Evolutionary conservation across 2,329 filamentous ascomycete genomes (phyloP).

Genomic region (Fonsecaea erecta): DNA sequence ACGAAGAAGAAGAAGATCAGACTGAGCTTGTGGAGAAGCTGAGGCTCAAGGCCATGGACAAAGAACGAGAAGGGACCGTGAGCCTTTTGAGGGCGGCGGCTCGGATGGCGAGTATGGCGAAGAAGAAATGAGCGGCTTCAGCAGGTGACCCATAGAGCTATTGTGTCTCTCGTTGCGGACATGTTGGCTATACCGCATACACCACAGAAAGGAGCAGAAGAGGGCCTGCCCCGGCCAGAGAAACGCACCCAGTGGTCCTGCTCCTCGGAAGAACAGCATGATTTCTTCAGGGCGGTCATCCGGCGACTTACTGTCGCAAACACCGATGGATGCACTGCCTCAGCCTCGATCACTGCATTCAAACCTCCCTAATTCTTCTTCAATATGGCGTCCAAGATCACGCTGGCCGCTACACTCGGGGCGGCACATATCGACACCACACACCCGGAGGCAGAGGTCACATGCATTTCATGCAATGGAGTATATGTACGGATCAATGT

Average conservation of each 20-base stretch:
- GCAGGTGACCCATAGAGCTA: background rate
- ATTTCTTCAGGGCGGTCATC: background rate
- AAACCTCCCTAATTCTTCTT: background rate
- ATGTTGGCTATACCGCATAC: no score
- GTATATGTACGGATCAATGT: background rate
- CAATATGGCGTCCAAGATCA: background rate
- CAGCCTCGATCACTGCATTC: background rate
- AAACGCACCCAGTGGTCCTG: no score
- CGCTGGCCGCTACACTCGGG: background rate
- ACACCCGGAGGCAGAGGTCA: background rate
- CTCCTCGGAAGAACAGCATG: no score
- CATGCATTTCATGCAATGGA: background rate
- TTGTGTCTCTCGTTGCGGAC: background rate
- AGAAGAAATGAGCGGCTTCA: constrained; percentile 29
- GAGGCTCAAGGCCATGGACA: constrained; percentile 65
- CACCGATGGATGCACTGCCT: background rate
- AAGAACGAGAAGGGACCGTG: constrained; percentile 34
- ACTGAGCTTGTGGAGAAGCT: constrained; percentile 57
- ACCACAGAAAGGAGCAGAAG: background rate
- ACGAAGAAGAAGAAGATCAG: constrained; percentile 34
- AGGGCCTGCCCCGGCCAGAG: background rate
- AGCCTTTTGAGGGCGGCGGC: constrained; percentile 28
- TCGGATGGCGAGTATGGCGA: constrained; percentile 34
- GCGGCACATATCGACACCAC: background rate
- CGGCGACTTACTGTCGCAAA: background rate